Base-by-base conservation (phyloP, 495 filamentous ascomycete genomes). In the Amniculicola lignicola region DNA sequence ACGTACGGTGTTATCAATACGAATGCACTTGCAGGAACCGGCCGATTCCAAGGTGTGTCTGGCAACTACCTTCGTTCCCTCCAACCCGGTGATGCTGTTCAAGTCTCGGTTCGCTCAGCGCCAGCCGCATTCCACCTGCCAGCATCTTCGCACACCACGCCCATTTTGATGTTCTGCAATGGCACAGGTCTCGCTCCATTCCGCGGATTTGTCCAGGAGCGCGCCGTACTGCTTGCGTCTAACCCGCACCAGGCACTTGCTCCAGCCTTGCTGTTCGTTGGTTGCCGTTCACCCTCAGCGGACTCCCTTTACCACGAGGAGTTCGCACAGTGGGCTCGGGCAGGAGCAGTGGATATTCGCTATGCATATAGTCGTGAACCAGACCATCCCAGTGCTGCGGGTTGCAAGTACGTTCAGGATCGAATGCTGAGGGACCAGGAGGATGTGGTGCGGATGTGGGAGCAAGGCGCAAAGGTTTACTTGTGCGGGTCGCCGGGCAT, bases 171-270 rank as follows among this genome's bases (percentile, higher is more conserved):
- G 77, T 72, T 86, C 29, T 79, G 73, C 67, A 46, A 74, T 45
- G 84, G 67, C 24, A 83, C 41, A 61, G 80, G 85, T 0, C 65
- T 89, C 9, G 84, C 84, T 0, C 85, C 85, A 0, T 87, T 89
- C 76, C 76, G 83, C 0, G 84, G 82, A 4, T 88, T 89, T 64
- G 55, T 86, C 10, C 79, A 88, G 67, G 84, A 89, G 54, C 81
- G 85, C 9, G 81, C 79, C 0, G 74, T 74, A 16, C 36, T 36
- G 64, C 69, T 82, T 15, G 71, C 69, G 4, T 76, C 75, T 0
- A 79, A 81, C 2, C 71, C 74, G n/a, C 69, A 69, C 16, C 10
- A 11, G n/a, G 4, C 7, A 7, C 71, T 86, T 0, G 83, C 80
- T 0, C 77, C 72, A 3, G 84, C 84, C 0, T 40, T 87, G 14